These are phyloP conservation scores for Coelastrella sp. DNA, from an alignment of 139 green algal genomes.

Conservation along the genomic window DNA sequence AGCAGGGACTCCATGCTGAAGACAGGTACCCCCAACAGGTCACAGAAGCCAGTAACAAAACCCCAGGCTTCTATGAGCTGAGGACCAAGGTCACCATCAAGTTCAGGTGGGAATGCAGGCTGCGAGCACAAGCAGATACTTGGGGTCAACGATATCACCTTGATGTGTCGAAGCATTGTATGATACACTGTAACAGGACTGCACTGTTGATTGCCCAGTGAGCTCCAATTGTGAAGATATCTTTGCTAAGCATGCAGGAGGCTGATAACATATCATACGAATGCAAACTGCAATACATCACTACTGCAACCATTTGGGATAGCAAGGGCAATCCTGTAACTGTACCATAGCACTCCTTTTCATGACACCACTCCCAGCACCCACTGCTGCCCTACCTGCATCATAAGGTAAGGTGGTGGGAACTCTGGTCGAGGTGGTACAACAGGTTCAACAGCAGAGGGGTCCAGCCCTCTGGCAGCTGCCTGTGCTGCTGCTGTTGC, in stretches of 20 bases:
- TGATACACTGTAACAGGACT: too few species aligned
- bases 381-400: conserved; percentile 45
- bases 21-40: conserved; percentile 73
- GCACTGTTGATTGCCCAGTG: too few species aligned
- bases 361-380: background rate
- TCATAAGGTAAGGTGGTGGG: conserved; percentile 69
- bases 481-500: conserved; percentile 47
- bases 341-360: too few species aligned
- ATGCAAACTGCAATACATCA: too few species aligned
- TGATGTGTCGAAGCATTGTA: too few species aligned
- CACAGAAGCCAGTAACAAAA: conserved; percentile 65
- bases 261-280: too few species aligned
- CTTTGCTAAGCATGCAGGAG: too few species aligned
- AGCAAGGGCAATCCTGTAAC: too few species aligned
- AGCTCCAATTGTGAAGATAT: too few species aligned
- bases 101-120: conserved; percentile 61
- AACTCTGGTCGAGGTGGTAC: conserved; percentile 72
- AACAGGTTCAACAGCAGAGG: conserved; percentile 38
- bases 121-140: background rate
- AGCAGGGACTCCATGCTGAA: conserved; percentile 73
- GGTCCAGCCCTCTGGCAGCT: conserved; percentile 25
- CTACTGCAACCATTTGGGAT: too few species aligned
- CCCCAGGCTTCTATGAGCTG: conserved; percentile 64
- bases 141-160: too few species aligned
- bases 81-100: conserved; percentile 48